phyloP scores from a whole-genome alignment of 768 basidiomycete species.

The Exsudoporus frostii region DNA sequence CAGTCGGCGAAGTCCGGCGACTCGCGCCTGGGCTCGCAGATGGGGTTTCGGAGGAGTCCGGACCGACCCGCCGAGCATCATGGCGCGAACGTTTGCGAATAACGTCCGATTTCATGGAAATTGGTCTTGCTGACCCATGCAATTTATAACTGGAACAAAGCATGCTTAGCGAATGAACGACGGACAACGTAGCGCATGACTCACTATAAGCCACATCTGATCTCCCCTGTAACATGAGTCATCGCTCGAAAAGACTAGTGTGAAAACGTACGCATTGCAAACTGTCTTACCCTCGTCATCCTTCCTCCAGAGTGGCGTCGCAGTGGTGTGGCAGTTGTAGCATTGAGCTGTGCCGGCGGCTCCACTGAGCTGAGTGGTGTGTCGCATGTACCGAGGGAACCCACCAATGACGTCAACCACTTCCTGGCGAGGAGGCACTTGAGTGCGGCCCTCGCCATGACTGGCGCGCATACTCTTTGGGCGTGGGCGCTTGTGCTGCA shows the following conservation, averaged over 20 bases:
- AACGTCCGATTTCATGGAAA: conserved; percentile 89
- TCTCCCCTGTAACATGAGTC: conserved; percentile 10
- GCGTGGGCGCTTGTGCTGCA: conserved; percentile 80
- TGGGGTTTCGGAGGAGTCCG: conserved; percentile 59
- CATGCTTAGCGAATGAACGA: conserved; percentile 7
- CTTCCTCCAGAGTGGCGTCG: conserved; percentile 87
- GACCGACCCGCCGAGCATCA: conserved; percentile 61
- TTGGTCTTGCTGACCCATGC: conserved; percentile 80
- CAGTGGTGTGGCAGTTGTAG: conserved; percentile 87
- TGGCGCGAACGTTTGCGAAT: conserved; percentile 85
- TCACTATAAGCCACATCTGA: conserved; percentile 75
- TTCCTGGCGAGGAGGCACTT: conserved; percentile 63
- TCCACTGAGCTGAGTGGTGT: conserved; percentile 29
- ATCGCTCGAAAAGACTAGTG: conserved; percentile 5
- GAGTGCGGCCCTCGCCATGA: conserved; percentile 68
- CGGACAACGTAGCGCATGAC: conserved; percentile 20
- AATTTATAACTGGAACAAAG: conserved; percentile 58
- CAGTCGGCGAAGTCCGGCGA: conserved; percentile 66
- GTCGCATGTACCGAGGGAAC: conserved; percentile 35
- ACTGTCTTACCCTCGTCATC: conserved; percentile 90
- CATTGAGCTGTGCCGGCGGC: conserved; percentile 62
- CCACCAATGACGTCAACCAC: conserved; percentile 70
- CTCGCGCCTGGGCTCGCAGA: conserved; percentile 75
- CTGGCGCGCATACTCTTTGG: conserved; percentile 84
- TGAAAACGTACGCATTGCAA: conserved; percentile 78